Conservation (phyloP, 2,329 filamentous ascomycete genomes). For the Fusarium tanahbumbuense region DNA sequence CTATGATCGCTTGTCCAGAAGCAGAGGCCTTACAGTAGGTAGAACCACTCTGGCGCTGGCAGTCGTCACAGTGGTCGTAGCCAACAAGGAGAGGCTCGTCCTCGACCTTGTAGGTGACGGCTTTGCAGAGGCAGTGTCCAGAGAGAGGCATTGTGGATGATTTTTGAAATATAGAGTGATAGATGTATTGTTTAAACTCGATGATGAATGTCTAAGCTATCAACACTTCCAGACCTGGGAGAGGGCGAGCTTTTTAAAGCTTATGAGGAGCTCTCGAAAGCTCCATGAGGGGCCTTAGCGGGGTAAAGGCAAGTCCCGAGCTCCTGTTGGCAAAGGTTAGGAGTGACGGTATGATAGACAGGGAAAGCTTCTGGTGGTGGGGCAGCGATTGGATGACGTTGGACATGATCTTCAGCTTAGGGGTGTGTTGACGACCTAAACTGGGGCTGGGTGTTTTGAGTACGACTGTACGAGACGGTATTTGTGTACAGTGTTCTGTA, state of each 20-base stretch:
- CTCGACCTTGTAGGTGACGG: conserved; percentile 74
- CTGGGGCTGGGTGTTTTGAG: conserved; percentile 23
- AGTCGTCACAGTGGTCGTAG: conserved; percentile 80
- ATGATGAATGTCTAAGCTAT: conserved; percentile 3
- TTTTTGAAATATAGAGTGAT: background rate
- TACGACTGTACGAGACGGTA: conserved; percentile 5
- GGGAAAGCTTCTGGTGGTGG: conserved; percentile 41
- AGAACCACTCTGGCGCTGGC: conserved; percentile 76
- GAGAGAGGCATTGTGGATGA: conserved; percentile 69
- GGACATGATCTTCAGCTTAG: conserved; percentile 26
- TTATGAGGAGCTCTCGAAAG: conserved; percentile 39
- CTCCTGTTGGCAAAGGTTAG: conserved; percentile 23
- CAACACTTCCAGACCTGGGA: background rate
- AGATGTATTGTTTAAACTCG: conserved; percentile 16
- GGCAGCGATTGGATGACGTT: conserved; percentile 48
- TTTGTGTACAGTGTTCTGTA: conserved; percentile 21
- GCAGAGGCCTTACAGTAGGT: conserved; percentile 69
- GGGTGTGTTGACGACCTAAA: conserved; percentile 23
- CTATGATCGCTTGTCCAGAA: background rate
- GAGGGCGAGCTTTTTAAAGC: conserved; percentile 14
- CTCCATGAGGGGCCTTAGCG: conserved; percentile 43
- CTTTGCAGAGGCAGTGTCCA: conserved; percentile 78
- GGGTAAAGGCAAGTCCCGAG: conserved; percentile 45
- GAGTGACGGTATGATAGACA: conserved; percentile 32
- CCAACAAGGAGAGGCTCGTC: conserved; percentile 66